Conservation (phyloP, 2,329 filamentous ascomycete species). For the Trichoderma gracile region DNA sequence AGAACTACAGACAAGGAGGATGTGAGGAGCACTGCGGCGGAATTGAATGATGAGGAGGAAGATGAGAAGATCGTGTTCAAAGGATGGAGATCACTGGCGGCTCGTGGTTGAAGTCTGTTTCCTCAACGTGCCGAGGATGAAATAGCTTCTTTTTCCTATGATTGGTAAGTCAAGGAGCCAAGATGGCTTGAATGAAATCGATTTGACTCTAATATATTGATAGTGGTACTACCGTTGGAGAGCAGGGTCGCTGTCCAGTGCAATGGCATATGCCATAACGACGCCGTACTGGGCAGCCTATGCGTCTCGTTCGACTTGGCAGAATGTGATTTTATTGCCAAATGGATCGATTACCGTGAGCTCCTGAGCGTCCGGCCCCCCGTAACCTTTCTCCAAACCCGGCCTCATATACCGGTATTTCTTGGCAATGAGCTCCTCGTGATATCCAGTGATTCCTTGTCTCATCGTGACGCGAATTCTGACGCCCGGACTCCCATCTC, state of each 20-base stretch:
- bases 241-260: no score
- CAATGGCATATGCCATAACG: not conserved
- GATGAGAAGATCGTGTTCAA: not conserved
- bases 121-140: no score
- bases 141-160: no score
- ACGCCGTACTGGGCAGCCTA: not conserved
- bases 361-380: conserved; percentile 16
- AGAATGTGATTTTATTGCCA: conserved; percentile 28
- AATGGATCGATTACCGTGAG: conserved; percentile 29
- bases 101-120: not conserved
- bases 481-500: not conserved
- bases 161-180: no score
- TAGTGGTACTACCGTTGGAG: no score
- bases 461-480: not conserved
- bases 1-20: not conserved
- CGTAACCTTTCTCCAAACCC: conserved; percentile 26
- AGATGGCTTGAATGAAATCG: no score
- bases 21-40: not conserved
- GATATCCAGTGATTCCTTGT: not conserved
- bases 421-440: conserved; percentile 27
- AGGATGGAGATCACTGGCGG: not conserved
- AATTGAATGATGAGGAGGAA: conserved; percentile 5
- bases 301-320: not conserved
- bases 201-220: no score
- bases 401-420: conserved; percentile 30